A percentile compares a stretch with the other conserved stretches of the same genome.
phyloP scores from a whole-genome alignment of 768 basidiomycete species.

The Termitomyces eurrhizus region DNA sequence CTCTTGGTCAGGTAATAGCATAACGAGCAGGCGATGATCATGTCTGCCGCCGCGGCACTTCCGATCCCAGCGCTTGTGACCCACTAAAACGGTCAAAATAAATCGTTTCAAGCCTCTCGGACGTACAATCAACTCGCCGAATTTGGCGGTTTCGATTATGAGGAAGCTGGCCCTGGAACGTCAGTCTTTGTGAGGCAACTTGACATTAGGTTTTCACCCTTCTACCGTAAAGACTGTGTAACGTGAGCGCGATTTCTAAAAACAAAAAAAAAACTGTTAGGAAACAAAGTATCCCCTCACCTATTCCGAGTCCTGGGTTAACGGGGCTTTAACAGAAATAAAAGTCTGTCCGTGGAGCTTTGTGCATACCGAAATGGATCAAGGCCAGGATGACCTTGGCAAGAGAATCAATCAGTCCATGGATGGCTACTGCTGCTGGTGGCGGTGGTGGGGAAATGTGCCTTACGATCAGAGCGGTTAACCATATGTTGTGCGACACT shows the following conservation, averaged over 20 bases:
- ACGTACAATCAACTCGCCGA: constrained; percentile 32
- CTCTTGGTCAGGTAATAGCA: constrained; percentile 45
- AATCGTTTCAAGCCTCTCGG: background rate
- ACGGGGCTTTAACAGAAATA: background rate
- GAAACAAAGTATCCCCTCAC: constrained; percentile 15
- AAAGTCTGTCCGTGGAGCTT: too few relatives aligned
- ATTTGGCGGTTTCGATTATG: constrained; percentile 29
- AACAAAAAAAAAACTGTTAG: too few relatives aligned
- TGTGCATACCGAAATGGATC: constrained; percentile 38
- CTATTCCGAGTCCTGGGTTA: constrained; percentile 34
- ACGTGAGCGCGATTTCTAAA: background rate
- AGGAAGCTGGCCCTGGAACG: constrained; percentile 23
- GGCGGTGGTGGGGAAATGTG: background rate
- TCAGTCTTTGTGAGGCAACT: background rate
- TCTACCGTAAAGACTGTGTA: constrained; percentile 41
- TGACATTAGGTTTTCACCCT: constrained; percentile 26
- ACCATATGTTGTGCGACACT: constrained; percentile 39
- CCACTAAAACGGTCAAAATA: constrained; percentile 28
- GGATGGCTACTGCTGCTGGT: too few relatives aligned
- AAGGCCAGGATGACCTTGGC: constrained; percentile 33
- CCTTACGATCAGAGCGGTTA: constrained; percentile 41
- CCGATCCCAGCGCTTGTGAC: constrained; percentile 45
- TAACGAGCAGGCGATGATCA: constrained; percentile 44
- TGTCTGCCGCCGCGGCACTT: constrained; percentile 45
- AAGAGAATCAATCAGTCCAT: background rate